These are phyloP conservation scores for Mycosphaerella arachidis DNA, from an alignment of 2,329 filamentous ascomycete species.

Conservation along the genomic window DNA sequence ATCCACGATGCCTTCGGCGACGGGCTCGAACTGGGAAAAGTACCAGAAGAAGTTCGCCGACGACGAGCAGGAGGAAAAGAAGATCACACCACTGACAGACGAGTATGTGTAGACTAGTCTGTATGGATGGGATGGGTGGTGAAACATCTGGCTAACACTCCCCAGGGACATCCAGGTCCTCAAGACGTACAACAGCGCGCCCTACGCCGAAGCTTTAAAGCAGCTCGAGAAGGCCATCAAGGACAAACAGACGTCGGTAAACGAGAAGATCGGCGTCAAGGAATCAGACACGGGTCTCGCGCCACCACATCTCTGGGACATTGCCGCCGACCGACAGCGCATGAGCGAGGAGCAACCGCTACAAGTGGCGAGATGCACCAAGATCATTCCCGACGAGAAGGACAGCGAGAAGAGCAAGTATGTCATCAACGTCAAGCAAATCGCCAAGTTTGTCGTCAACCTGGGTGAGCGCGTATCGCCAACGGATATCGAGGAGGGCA, in stretches of 20 bases:
- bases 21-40: conserved; percentile 89
- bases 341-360: conserved; percentile 98
- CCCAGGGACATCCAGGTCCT: conserved; percentile 94
- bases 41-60: conserved; percentile 96
- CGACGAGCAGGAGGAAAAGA: conserved; percentile 98
- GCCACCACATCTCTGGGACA: conserved; percentile 97
- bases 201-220: conserved; percentile 89
- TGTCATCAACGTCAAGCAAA: conserved; percentile 99
- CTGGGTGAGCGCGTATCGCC: conserved; percentile 94
- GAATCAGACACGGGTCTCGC: conserved; percentile 98
- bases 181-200: conserved; percentile 96
- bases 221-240: conserved; percentile 99
- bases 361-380: conserved; percentile 96
- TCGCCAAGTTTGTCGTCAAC: conserved; percentile 98
- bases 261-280: conserved; percentile 89
- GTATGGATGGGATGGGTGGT: neutral
- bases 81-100: conserved; percentile 94
- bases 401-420: conserved; percentile 99
- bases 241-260: conserved; percentile 95
- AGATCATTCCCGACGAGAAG: conserved; percentile 97
- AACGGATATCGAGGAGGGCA: conserved; percentile 98
- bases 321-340: conserved; percentile 93
- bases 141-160: conserved; percentile 9
- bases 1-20: conserved; percentile 78
- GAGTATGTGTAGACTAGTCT: conserved; percentile 61